Conservation (phyloP, 2,329 filamentous ascomycete species). For the Trichoderma pleuroti region DNA sequence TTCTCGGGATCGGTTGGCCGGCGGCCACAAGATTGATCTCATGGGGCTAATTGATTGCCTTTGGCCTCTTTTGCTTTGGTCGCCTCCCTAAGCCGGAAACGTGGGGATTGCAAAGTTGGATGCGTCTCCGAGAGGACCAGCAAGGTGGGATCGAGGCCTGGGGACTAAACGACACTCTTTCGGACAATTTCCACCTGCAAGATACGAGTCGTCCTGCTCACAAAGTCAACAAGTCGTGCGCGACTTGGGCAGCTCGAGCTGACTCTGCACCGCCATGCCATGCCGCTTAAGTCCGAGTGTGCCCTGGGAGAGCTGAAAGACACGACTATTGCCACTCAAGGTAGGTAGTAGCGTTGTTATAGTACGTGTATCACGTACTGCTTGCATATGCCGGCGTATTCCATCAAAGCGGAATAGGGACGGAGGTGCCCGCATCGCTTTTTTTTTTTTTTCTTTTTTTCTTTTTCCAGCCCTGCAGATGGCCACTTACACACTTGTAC, state of each 20-base stretch:
- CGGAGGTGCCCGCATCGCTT: not conserved
- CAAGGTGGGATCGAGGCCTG: not conserved
- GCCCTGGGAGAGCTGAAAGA: not conserved
- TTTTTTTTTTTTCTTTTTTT: not conserved
- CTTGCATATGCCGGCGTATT: slow-evolving; percentile 10
- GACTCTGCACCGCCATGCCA: not conserved
- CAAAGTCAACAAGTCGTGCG: not conserved
- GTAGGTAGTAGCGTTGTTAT: slow-evolving; percentile 6
- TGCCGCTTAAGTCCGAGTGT: not conserved
- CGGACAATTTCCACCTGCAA: slow-evolving; percentile 14
- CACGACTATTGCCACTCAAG: not conserved
- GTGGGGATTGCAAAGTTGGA: slow-evolving; percentile 3
- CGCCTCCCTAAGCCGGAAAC: slow-evolving; percentile 12
- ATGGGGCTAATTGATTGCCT: slow-evolving; percentile 3
- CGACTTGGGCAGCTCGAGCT: not conserved
- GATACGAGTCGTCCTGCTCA: not conserved
- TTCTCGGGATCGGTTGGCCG: slow-evolving; percentile 13
- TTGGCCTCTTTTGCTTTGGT: slow-evolving; percentile 13
- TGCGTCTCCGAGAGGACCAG: slow-evolving; percentile 1
- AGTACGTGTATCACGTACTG: not conserved
- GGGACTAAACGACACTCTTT: slow-evolving; percentile 2
- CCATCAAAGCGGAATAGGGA: not conserved
- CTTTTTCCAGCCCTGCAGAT: slow-evolving; percentile 10
- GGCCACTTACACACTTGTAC: not conserved
- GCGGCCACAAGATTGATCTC: slow-evolving; percentile 16